Percentiles rank a stretch among this genome's conserved stretches.
Evolutionary conservation across 176 grass and related monocot species (phyloP).

Genomic region (Puccinellia tenuiflora): DNA sequence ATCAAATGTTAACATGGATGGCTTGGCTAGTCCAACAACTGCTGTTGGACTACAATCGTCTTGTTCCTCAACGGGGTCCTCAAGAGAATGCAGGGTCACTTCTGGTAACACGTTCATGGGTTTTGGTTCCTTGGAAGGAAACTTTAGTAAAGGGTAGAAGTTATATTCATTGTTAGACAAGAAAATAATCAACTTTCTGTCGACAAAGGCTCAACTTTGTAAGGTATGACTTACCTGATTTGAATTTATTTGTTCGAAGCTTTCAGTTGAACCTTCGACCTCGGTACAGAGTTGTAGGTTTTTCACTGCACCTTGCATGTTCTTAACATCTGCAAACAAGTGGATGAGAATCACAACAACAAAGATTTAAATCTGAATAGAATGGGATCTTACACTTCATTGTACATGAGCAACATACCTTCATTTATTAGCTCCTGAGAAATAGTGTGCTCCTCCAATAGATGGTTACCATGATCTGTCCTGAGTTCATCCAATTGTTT

Average conservation of each 20-base stretch:
- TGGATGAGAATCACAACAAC: not conserved
- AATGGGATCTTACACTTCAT: not conserved
- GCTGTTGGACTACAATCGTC: conserved; percentile 29
- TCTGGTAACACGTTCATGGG: conserved; percentile 13
- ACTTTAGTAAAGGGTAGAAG: not conserved
- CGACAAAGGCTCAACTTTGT: not conserved
- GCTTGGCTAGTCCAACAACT: conserved; percentile 29
- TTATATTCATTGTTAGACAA: not conserved
- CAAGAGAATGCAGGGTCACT: not conserved
- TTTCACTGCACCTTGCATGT: not conserved
- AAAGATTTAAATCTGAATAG: not conserved
- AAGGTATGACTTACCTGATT: conserved; percentile 28
- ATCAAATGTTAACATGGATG: conserved; percentile 36
- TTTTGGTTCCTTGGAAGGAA: conserved; percentile 12
- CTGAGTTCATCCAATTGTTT: conserved; percentile 14
- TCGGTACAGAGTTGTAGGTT: not conserved
- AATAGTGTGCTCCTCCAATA: not conserved
- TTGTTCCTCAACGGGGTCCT: conserved; percentile 18
- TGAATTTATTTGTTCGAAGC: conserved; percentile 2
- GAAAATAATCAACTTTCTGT: not conserved
- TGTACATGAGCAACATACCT: conserved; percentile 34
- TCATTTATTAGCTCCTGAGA: conserved; percentile 19
- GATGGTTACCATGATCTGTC: not conserved
- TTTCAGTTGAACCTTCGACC: not conserved
- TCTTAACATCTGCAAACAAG: conserved; percentile 32